Evolutionary conservation across 2,329 filamentous ascomycete species (phyloP).

Genomic region (Pseudogymnoascus destructans): DNA sequence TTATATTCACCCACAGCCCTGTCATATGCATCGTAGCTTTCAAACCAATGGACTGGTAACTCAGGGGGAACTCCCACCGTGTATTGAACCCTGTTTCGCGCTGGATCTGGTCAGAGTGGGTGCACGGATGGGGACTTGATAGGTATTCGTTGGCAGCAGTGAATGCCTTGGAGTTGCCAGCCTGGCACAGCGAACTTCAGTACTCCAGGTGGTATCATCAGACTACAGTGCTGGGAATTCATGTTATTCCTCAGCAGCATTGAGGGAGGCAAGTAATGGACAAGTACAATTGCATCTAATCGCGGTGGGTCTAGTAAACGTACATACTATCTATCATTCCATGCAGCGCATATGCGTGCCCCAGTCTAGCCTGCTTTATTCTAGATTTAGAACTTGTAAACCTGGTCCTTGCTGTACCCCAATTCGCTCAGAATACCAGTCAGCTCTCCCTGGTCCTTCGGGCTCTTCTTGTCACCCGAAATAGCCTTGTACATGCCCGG

Average conservation of each 20-base stretch:
- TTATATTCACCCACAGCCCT: background rate
- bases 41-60: background rate
- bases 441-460: conserved; percentile 88
- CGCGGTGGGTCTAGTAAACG: background rate
- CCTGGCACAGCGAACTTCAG: background rate
- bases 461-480: conserved; percentile 78
- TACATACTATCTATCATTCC: conserved; percentile 1
- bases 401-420: conserved; percentile 76
- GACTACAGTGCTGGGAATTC: background rate
- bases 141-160: background rate
- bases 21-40: background rate
- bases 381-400: conserved; percentile 71
- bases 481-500: conserved; percentile 89
- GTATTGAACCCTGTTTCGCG: too few species aligned
- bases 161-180: background rate
- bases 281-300: background rate
- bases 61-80: background rate
- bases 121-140: background rate
- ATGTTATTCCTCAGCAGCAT: background rate
- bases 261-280: background rate
- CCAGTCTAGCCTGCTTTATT: background rate
- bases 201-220: background rate
- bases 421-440: conserved; percentile 66
- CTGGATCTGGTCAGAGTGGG: too few species aligned
- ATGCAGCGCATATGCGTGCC: background rate